A percentile compares a stretch with the other conserved stretches of the same genome.
Conservation (phyloP, 306 rosid species). For the Argentina anserina region DNA sequence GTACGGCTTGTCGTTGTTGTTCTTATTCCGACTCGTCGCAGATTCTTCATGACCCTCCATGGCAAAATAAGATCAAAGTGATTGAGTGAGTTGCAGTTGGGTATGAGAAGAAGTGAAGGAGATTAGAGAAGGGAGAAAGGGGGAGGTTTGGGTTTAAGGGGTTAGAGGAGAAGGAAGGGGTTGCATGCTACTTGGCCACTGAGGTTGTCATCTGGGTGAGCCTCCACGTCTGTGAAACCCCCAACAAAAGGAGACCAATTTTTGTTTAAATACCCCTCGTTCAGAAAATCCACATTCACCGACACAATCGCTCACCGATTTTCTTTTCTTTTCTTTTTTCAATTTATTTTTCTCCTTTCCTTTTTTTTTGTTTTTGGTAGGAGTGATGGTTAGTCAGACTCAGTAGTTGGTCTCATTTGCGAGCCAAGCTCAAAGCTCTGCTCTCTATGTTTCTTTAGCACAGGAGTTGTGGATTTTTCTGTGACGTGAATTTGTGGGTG, state of each 20-base stretch:
- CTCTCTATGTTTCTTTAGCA: background rate
- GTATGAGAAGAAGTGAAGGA: background rate
- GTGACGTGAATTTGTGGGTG: background rate
- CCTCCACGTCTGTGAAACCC: constrained; percentile 58
- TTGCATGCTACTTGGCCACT: constrained; percentile 50
- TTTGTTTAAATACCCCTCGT: background rate
- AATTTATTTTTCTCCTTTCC: background rate
- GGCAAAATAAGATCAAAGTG: background rate
- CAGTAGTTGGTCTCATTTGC: constrained; percentile 3
- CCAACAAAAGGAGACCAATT: background rate
- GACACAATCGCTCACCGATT: constrained; percentile 31
- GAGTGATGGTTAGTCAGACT: constrained; percentile 2
- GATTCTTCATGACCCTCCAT: constrained; percentile 15
- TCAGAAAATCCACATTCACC: constrained; percentile 40
- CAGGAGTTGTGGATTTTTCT: background rate
- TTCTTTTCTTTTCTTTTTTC: too few species aligned
- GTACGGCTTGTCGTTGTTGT: constrained; percentile 60
- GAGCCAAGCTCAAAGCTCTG: too few species aligned
- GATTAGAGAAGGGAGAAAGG: too few species aligned
- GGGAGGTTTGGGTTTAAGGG: too few species aligned
- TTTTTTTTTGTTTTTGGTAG: background rate
- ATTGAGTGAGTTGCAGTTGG: too few species aligned
- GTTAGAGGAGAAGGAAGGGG: background rate
- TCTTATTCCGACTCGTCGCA: too few species aligned
- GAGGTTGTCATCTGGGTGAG: constrained; percentile 53